phyloP scores from a whole-genome alignment of 257 asterid species.

The Dorcoceras hygrometricum region DNA sequence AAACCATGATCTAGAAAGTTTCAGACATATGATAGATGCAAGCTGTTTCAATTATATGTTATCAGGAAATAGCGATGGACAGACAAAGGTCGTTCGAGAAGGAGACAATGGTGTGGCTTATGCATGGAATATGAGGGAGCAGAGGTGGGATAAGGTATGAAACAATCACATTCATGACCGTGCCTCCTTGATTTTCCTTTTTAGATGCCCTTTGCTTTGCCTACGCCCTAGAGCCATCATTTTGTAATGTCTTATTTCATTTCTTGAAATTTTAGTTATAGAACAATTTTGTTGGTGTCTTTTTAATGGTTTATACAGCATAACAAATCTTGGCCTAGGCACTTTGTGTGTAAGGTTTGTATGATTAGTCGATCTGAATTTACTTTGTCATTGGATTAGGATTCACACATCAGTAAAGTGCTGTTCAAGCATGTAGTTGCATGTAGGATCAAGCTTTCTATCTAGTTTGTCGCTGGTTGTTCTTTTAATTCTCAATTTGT shows the following conservation, averaged over 20 bases:
- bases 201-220: constrained; percentile 3
- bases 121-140: constrained; percentile 83
- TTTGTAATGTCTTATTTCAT: constrained; percentile 4
- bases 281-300: neutral
- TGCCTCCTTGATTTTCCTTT: constrained; percentile 3
- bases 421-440: constrained; percentile 8
- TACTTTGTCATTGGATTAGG: constrained; percentile 12
- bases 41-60: constrained; percentile 29
- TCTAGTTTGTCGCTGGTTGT: constrained; percentile 13
- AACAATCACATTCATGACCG: constrained; percentile 14
- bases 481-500: constrained; percentile 16
- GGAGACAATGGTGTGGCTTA: constrained; percentile 99
- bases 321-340: constrained; percentile 1
- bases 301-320: neutral
- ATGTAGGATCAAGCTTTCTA: neutral
- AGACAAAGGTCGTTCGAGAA: constrained; percentile 89
- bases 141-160: constrained; percentile 88
- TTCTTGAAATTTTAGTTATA: constrained; percentile 7
- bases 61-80: constrained; percentile 91
- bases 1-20: constrained; percentile 15
- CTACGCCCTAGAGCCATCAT: constrained; percentile 1
- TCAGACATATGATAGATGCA: constrained; percentile 16
- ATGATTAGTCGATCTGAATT: neutral
- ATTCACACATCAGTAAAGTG: constrained; percentile 14
- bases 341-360: neutral